phyloP scores from a whole-genome alignment of 164 flowering plant species.

The Cinnamomum micranthum region DNA sequence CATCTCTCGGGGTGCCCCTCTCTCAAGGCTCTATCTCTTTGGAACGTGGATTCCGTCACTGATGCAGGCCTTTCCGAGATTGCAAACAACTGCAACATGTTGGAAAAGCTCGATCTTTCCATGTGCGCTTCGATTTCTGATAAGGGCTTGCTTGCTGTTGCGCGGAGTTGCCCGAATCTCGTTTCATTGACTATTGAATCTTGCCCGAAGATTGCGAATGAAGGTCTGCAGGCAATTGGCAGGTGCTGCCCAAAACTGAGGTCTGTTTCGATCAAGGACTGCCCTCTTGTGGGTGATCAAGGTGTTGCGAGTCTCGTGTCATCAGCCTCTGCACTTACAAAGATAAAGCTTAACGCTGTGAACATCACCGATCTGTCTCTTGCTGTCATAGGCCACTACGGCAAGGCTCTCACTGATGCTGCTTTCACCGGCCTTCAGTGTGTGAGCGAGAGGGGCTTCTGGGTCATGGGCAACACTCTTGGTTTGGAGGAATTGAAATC shows the following conservation, averaged over 20 bases:
- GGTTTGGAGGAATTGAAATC: conserved; percentile 60
- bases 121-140: conserved; percentile 60
- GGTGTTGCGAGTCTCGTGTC: conserved; percentile 65
- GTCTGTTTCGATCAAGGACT: conserved; percentile 54
- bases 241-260: conserved; percentile 52
- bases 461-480: conserved; percentile 71
- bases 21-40: conserved; percentile 56
- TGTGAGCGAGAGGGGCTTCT: conserved; percentile 72
- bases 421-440: conserved; percentile 43
- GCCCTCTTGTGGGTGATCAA: conserved; percentile 74
- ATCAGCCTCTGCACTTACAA: conserved; percentile 37
- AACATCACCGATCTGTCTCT: conserved; percentile 70
- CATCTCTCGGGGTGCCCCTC: conserved; percentile 78
- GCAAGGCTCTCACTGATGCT: conserved; percentile 57
- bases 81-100: conserved; percentile 52
- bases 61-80: conserved; percentile 67
- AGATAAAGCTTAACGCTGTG: conserved; percentile 63
- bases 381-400: conserved; percentile 85
- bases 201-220: conserved; percentile 62
- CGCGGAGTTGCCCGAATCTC: conserved; percentile 61
- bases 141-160: conserved; percentile 62
- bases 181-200: conserved; percentile 52
- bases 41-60: conserved; percentile 53
- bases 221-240: conserved; percentile 57
- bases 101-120: conserved; percentile 72